These are phyloP conservation scores for Suillus weaverae DNA, from an alignment of 768 basidiomycete species.

Conservation along the genomic window DNA sequence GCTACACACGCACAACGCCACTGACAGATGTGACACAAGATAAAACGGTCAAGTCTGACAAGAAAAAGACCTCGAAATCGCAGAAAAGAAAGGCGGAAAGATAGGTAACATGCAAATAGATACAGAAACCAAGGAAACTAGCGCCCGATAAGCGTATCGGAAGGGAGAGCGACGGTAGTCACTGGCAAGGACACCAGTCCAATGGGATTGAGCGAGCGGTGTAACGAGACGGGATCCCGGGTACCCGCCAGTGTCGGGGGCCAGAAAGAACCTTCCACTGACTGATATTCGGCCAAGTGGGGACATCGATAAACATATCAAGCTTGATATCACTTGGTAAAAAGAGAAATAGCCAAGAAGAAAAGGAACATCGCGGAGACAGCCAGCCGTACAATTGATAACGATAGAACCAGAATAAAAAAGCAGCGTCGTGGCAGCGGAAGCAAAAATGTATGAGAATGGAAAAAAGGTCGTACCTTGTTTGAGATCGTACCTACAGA, in stretches of 20 bases:
- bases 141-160: neutral
- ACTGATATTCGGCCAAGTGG: neutral
- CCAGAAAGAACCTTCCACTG: neutral
- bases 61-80: neutral
- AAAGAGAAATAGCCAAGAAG: conserved; percentile 16
- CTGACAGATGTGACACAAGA: neutral
- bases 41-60: neutral
- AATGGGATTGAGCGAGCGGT: neutral
- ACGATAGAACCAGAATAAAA: conserved; percentile 11
- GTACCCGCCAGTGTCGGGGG: neutral
- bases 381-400: neutral
- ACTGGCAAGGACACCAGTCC: neutral
- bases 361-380: neutral
- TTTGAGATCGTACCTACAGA: conserved; percentile 87
- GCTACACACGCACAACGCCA: neutral
- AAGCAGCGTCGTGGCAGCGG: conserved; percentile 1
- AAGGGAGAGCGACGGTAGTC: neutral
- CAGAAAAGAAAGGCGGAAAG: neutral
- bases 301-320: neutral
- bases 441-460: conserved; percentile 8
- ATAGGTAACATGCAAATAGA: neutral
- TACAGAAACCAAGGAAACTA: neutral
- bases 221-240: neutral
- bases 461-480: conserved; percentile 55
- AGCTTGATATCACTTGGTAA: neutral